Conservation (phyloP, 176 grass and related monocot genomes). For the Eragrostis nindensis region DNA sequence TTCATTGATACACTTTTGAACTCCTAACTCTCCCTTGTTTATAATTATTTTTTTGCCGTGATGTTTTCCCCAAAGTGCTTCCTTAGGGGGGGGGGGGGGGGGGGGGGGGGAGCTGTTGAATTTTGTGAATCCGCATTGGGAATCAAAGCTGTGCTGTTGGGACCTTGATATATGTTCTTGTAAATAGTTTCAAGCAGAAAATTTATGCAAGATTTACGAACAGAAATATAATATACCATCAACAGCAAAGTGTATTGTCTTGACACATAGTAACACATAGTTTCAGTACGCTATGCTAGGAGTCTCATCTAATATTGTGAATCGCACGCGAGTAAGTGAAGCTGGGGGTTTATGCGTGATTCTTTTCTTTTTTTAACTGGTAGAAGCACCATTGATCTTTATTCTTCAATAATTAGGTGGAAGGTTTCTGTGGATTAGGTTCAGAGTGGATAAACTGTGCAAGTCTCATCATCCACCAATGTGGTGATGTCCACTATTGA, state of each 20-base stretch:
- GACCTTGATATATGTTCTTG: too few relatives aligned
- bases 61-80: too few relatives aligned
- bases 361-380: background rate
- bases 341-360: background rate
- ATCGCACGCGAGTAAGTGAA: background rate
- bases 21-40: too few relatives aligned
- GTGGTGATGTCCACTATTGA: too few relatives aligned
- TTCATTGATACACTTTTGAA: too few relatives aligned
- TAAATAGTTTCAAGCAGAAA: constrained; percentile 3
- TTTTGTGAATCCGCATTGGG: too few relatives aligned
- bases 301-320: background rate
- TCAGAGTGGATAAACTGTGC: too few relatives aligned
- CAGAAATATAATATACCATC: background rate
- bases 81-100: too few relatives aligned
- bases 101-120: too few relatives aligned
- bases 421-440: background rate
- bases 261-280: background rate
- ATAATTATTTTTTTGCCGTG: too few relatives aligned
- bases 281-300: background rate
- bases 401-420: background rate
- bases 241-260: constrained; percentile 9
- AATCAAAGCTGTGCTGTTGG: too few relatives aligned
- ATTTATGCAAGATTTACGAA: constrained; percentile 25
- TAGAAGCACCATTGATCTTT: constrained; percentile 1
- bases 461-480: too few relatives aligned